Evolutionary conservation across 2,329 filamentous ascomycete species (phyloP), one percentile per base, ranked within the genome.

Genomic region (Fusarium praegraminearum): DNA sequence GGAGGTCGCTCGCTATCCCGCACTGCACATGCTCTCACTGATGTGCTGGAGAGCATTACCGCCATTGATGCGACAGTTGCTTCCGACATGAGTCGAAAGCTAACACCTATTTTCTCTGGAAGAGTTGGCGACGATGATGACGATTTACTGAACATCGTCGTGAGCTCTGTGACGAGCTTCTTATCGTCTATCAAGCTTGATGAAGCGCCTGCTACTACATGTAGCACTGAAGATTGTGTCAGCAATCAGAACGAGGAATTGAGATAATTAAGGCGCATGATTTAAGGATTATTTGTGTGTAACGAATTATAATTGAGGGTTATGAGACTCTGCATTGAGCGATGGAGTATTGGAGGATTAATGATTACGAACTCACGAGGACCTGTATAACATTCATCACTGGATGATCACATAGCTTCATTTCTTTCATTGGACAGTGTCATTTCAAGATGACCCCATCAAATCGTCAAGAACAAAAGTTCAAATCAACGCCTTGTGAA

Each of bases 1-100:
- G 63, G 64, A 35, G 41, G 50, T 15, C 52, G 63, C 5, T 52
- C 51, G 7, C 13, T 67, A n/a, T 63, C 63, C 16, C 63, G 63
- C 10, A 11, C 53, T 16, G 32, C 52, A 0, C 46, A 53, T 12
- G 63, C 55, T 32, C 43, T 67, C 4, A 12, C 52, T 5, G 50
- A 67, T 4, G 22, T 59, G 12, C 41, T 67, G 18, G 41, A 40
- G 1, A 53, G 35, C 7, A 26, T 67, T 4, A 4, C 36, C 28
- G 36, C 28, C 2, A 12, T 58, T 7, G 40, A 58, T 3, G 22
- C 47, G 1, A 26, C n/a, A 3, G 6, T 33, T 0, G 8, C 24
- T 18, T 16, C 47, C n/a, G 49, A 26, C 2, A 38, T 67, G 47
- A 47, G 30, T 2, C 30, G 15, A 8, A 57, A 32, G 15, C n/a